Percentiles rank a stretch among this genome's conserved stretches.
Conservation (phyloP, 352 stramenopile species). For the Phytopythium kandeliae region DNA sequence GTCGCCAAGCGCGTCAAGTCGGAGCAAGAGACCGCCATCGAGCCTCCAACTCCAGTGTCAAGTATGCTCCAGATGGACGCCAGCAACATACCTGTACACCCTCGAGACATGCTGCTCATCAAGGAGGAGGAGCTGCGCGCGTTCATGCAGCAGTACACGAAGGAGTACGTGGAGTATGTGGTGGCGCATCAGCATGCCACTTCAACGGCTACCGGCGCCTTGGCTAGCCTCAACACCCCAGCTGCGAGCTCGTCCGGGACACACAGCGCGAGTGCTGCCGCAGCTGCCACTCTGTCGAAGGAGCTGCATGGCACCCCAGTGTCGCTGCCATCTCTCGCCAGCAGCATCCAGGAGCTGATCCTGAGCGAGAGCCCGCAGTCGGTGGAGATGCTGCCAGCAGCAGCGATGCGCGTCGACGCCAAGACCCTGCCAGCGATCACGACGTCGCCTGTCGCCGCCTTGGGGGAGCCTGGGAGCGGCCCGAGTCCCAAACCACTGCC, state of each 20-base stretch:
- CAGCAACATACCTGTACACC: conserved; percentile 39
- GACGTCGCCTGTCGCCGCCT: conserved; percentile 9
- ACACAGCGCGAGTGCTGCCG: neutral
- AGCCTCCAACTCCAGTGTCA: neutral
- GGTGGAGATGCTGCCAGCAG: conserved; percentile 36
- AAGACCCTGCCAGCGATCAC: conserved; percentile 6
- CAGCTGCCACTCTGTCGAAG: conserved; percentile 16
- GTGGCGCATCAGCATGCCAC: conserved; percentile 21
- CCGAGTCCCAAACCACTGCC: conserved; percentile 9
- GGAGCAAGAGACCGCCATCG: neutral
- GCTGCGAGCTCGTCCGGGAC: neutral
- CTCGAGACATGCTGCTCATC: conserved; percentile 31
- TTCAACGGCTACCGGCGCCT: neutral
- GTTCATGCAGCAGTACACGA: conserved; percentile 62
- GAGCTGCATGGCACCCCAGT: conserved; percentile 49
- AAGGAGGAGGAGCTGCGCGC: conserved; percentile 44
- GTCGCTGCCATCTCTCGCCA: conserved; percentile 41
- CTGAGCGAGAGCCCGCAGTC: conserved; percentile 69
- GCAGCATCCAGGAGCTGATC: conserved; percentile 61
- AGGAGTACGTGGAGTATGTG: conserved; percentile 53
- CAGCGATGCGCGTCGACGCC: conserved; percentile 15
- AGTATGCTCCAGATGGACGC: conserved; percentile 40
- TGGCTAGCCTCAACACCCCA: neutral
- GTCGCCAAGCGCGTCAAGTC: conserved; percentile 22
- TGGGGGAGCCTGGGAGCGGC: conserved; percentile 11